Base-by-base conservation (phyloP, 805 yeast species). In the Yamadazyma paraphyllophila region DNA sequence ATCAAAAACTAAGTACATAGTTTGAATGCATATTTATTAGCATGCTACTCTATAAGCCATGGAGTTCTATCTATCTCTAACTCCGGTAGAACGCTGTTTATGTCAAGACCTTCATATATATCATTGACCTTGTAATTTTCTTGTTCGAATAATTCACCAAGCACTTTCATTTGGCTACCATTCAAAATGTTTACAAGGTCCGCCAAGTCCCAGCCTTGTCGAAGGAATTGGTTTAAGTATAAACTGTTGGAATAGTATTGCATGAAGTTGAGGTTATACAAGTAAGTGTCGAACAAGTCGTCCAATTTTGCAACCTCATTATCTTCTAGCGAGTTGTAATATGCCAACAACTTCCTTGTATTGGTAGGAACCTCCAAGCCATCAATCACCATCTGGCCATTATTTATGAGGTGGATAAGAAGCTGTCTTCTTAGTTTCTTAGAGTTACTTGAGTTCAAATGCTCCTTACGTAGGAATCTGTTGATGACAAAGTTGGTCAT, bases 401-500 rank as follows among this genome's bases (percentile, higher is more conserved):
- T 10, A 26, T 40, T 43, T 8, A 44, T 32, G 15, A 45, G 38
- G 31, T 41, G 37, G 4, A 41, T 33, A 12, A 45, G 31, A 9
- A 45, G 27, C 24, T 36, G 35, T 10, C 36, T 43, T 16, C 54
- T 16, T n/a, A 50, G 34, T 20, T 39, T 34, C 34, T 37, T 45
- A 7, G 55, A 41, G 27, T 51, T 48, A 14, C 45, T 44, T 11
- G 49, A 45, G 38, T 46, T 43, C 10, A 41, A 15, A 34, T 44
- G 45, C 15, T 40, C 17, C 36, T 60, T 62, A 12, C 49, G 47
- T 13, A 66, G 36, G 36, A 60, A 71, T 12, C 74, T 58, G 29
- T 70, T 62, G 39, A 71, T 53, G 67, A 74, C 64, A 47, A 65
- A 70, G 37, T 58, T 58, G 16, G 65, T 67, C 75, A 71, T 67